phyloP scores from a whole-genome alignment of 129 eudicot species.

The Chrysanthemum lavandulifolium region DNA sequence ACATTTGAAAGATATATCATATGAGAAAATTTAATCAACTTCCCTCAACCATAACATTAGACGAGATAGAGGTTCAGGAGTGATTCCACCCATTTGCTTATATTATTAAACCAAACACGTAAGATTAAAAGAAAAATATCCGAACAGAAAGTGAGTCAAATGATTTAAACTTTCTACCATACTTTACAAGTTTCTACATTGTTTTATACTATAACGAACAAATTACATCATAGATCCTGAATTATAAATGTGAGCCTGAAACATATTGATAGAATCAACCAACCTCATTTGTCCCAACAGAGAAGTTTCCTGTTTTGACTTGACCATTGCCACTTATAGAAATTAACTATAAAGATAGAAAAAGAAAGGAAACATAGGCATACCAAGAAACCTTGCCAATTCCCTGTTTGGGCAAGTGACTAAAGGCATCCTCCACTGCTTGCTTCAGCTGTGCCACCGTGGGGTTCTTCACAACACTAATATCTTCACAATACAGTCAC shows the following conservation, averaged over 20 bases:
- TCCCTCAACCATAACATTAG: not conserved
- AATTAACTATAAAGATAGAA: not conserved
- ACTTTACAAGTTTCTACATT: too few relatives aligned
- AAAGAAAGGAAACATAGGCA: not conserved
- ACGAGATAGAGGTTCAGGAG: not conserved
- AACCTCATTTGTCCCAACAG: not conserved
- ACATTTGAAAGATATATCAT: not conserved
- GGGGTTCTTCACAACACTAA: constrained; percentile 57
- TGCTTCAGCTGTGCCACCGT: constrained; percentile 72
- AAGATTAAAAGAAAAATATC: too few relatives aligned
- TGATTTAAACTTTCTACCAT: too few relatives aligned
- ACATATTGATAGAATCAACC: not conserved
- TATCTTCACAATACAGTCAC: constrained; percentile 36
- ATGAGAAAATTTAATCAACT: not conserved
- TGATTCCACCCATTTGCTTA: not conserved
- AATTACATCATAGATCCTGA: too few relatives aligned
- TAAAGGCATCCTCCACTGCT: constrained; percentile 70
- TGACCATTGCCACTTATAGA: not conserved
- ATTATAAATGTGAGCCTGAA: not conserved
- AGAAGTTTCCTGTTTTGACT: too few relatives aligned
- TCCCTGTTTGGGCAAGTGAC: constrained; percentile 63
- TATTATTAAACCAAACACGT: not conserved
- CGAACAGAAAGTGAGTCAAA: too few relatives aligned
- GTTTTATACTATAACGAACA: too few relatives aligned
- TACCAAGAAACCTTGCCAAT: constrained; percentile 80